A percentile compares a stretch with the other conserved stretches of the same genome.
Evolutionary conservation across 495 filamentous ascomycete species (phyloP).

Genomic region (Ramalina peruviana): DNA sequence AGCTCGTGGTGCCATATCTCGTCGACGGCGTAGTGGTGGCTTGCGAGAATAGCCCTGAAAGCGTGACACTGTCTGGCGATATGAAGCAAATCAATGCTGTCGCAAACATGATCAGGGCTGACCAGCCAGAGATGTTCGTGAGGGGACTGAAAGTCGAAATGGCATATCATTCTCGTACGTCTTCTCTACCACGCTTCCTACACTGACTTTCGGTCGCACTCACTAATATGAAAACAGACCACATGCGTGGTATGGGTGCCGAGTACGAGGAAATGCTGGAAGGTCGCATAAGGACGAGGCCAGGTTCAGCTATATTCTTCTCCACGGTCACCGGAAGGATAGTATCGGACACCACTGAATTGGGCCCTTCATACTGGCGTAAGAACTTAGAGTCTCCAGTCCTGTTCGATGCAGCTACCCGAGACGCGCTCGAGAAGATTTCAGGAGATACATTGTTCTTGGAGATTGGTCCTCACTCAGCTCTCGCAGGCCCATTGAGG

Average conservation of each 20-base stretch:
- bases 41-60: conserved; percentile 3
- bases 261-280: conserved; percentile 1
- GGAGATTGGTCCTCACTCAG: conserved; percentile 24
- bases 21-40: not conserved
- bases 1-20: not conserved
- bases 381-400: conserved; percentile 22
- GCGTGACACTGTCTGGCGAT: conserved; percentile 3
- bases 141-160: conserved; percentile 20
- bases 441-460: conserved; percentile 18
- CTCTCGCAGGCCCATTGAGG: conserved; percentile 17
- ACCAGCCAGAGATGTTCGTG: conserved; percentile 1
- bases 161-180: conserved; percentile 30
- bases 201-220: not conserved
- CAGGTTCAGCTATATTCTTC: not conserved
- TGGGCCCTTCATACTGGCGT: conserved; percentile 19
- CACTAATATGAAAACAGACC: not conserved
- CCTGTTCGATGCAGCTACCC: conserved; percentile 19
- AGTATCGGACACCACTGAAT: conserved; percentile 11
- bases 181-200: not conserved
- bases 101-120: conserved; percentile 3
- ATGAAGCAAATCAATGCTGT: not conserved
- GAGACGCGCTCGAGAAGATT: not conserved
- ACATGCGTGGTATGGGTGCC: not conserved
- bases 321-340: not conserved
- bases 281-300: not conserved